These are phyloP conservation scores for Epichloe gansuensis DNA, from an alignment of 2,329 filamentous ascomycete genomes.

Conservation along the genomic window DNA sequence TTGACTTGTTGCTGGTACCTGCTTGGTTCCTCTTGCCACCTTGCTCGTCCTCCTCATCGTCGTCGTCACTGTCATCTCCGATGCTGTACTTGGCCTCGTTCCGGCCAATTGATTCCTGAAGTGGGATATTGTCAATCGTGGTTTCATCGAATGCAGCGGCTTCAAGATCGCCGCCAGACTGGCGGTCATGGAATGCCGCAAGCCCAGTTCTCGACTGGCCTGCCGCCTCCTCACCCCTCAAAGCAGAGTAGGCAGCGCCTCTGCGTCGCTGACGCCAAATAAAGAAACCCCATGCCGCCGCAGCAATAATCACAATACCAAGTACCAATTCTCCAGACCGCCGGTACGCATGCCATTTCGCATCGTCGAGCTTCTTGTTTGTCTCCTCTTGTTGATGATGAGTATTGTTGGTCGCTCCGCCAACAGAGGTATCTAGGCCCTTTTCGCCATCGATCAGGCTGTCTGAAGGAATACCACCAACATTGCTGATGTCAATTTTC, in stretches of 20 bases:
- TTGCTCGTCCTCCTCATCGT: constrained; percentile 17
- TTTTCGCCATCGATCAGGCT: constrained; percentile 79
- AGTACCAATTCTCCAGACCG: constrained; percentile 78
- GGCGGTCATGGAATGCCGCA: constrained; percentile 36
- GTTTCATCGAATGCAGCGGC: constrained; percentile 55
- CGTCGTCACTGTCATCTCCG: constrained; percentile 44
- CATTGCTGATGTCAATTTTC: constrained; percentile 78
- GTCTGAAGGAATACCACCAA: constrained; percentile 69
- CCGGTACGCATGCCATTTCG: constrained; percentile 81
- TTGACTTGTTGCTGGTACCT: not conserved
- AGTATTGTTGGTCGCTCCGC: constrained; percentile 47
- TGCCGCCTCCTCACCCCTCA: constrained; percentile 27
- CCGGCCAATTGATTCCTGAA: constrained; percentile 30
- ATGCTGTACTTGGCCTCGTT: constrained; percentile 41
- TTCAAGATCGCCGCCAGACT: constrained; percentile 41
- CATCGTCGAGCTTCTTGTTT: constrained; percentile 64
- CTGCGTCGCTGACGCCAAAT: constrained; percentile 51
- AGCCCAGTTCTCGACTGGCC: constrained; percentile 25
- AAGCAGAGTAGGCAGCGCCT: constrained; percentile 40
- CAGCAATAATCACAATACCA: constrained; percentile 65
- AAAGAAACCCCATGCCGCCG: constrained; percentile 61
- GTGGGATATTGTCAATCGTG: constrained; percentile 49
- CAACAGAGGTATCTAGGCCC: constrained; percentile 64
- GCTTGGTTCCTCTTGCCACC: constrained; percentile 1
- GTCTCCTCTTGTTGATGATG: constrained; percentile 40